Evolutionary conservation across 2,329 filamentous ascomycete species (phyloP).

Genomic region (Davidsoniella eucalypti): DNA sequence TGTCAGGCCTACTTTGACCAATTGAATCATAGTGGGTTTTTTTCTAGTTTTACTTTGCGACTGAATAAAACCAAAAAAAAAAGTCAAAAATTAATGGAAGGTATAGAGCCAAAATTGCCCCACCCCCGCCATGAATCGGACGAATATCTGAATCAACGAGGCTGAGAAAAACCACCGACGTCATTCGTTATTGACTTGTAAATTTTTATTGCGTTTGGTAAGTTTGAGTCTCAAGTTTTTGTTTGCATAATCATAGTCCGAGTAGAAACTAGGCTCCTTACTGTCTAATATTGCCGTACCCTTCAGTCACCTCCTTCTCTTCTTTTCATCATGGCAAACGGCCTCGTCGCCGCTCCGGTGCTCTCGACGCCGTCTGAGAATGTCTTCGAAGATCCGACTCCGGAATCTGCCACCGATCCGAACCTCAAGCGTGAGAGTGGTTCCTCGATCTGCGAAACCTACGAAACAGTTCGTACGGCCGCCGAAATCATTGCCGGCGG

Average conservation of each 20-base stretch:
- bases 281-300: no score
- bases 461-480: constrained; percentile 72
- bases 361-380: constrained; percentile 48
- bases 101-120: not conserved
- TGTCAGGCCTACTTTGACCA: no score
- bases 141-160: not conserved
- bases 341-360: constrained; percentile 37
- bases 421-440: constrained; percentile 35
- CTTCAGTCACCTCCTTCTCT: not conserved
- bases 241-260: no score
- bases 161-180: constrained; percentile 3
- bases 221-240: no score
- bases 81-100: no score
- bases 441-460: constrained; percentile 44
- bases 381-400: constrained; percentile 35
- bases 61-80: no score
- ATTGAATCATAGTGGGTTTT: no score
- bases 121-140: not conserved
- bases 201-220: no score
- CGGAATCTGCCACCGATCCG: constrained; percentile 20
- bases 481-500: constrained; percentile 53
- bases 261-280: no score
- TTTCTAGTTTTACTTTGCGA: no score
- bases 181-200: not conserved
- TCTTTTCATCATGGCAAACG: constrained; percentile 24